Base-by-base conservation (phyloP, 2,329 filamentous ascomycete species). In the Alternaria alternata region DNA sequence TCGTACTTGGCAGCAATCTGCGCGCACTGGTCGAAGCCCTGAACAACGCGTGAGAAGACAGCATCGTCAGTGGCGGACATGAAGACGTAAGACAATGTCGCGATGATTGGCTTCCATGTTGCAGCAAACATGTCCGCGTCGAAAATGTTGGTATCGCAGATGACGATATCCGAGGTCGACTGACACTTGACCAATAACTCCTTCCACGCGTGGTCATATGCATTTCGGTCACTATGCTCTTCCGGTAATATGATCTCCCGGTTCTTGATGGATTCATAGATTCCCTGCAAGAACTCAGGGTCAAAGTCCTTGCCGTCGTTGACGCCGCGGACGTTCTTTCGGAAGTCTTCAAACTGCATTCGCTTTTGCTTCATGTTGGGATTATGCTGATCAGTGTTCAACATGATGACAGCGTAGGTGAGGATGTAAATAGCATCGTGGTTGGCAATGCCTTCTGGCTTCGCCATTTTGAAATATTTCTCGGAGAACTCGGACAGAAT, bases 51-150 rank as follows among this genome's bases (percentile, higher is more conserved):
- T 36, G 92, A 92, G 75, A 97, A 99, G 3, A 99, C 95, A 0
- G 94, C 88, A 76, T 99, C 95, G 73, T 99, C 96, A 0, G 93
- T 96, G 16, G 96, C 96, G 36, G 94, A 98, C 90, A 98, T 96
- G 82, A 99, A 99, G 4, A 99, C 95, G 75, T 98, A 99, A 12
- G 95, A 96, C 55, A 99, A 83, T 0, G 96, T 98, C 4, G 95
- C 94, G 38, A 99, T 86, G 51, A 99, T 93, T 0, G 96, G 94
- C 75, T 88, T 93, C 95, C 96, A 99, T 0, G 94, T 97, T 22
- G 93, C 91, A 58, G 91, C 89, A 77, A 99, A 99, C 92, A 99
- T 97, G 75, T 99, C 94, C 4, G 94, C 92, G 78, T 99, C 96
- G 78, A 93, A 99, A 39, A 96, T 89, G 74, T 97, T 98, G 5